These are phyloP conservation scores for Neltuma alba DNA, from an alignment of 306 rosid genomes.

Conservation along the genomic window DNA sequence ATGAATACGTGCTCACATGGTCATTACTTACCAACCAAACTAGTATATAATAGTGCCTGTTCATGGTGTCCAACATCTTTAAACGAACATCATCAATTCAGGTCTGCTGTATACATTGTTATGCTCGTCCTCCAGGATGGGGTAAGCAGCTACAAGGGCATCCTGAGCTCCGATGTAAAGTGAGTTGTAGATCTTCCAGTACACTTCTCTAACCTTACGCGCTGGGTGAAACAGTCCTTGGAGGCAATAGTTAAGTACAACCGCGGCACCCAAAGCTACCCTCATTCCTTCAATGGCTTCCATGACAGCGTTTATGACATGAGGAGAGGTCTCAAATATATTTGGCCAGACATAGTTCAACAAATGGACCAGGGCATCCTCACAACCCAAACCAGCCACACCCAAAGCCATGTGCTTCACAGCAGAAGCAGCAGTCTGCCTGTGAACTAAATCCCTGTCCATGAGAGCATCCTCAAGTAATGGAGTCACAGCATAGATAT, in stretches of 20 bases:
- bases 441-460: slow-evolving; percentile 94
- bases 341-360: slow-evolving; percentile 95
- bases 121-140: slow-evolving; percentile 66
- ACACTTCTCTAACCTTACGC: slow-evolving; percentile 78
- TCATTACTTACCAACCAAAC: background rate
- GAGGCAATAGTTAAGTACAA: slow-evolving; percentile 80
- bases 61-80: background rate
- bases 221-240: slow-evolving; percentile 85
- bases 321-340: slow-evolving; percentile 95
- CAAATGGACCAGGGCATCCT: slow-evolving; percentile 84
- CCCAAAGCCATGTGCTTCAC: slow-evolving; percentile 99
- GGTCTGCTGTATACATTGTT: slow-evolving; percentile 61
- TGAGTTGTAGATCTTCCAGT: slow-evolving; percentile 80
- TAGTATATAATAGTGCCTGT: background rate
- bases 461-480: slow-evolving; percentile 94
- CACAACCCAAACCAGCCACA: slow-evolving; percentile 98
- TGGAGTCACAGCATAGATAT: slow-evolving; percentile 94
- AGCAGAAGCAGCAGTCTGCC: slow-evolving; percentile 98
- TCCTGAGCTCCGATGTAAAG: slow-evolving; percentile 78
- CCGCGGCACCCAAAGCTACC: slow-evolving; percentile 90
- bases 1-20: background rate
- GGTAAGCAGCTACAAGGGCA: slow-evolving; percentile 78
- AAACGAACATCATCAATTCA: slow-evolving; percentile 61
- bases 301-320: slow-evolving; percentile 94
- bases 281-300: slow-evolving; percentile 99